These are phyloP conservation scores for Arachis monticola DNA, from an alignment of 331 rosid genomes.

Conservation along the genomic window DNA sequence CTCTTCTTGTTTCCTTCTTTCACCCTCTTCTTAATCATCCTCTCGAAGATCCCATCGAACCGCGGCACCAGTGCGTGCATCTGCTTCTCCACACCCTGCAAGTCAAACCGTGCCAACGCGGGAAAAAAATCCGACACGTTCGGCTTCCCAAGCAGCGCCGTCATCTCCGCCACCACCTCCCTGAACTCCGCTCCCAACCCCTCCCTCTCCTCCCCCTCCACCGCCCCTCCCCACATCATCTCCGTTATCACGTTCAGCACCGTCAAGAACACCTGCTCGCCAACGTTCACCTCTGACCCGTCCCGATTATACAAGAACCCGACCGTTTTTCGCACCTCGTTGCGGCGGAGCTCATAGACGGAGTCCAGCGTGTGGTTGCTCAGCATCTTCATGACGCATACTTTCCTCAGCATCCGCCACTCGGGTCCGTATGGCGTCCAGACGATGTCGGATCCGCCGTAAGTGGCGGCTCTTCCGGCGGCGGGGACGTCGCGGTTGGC, in stretches of 20 bases:
- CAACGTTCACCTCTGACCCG: constrained; percentile 62
- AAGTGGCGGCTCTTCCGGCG: constrained; percentile 38
- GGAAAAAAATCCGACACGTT: constrained; percentile 81
- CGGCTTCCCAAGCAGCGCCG: constrained; percentile 61
- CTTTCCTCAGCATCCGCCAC: constrained; percentile 86
- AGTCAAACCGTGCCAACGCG: constrained; percentile 71
- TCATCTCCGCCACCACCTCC: constrained; percentile 53
- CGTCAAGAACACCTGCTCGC: constrained; percentile 70
- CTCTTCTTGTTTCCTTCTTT: not conserved
- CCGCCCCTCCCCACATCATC: constrained; percentile 84
- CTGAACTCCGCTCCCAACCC: constrained; percentile 64
- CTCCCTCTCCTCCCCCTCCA: constrained; percentile 61
- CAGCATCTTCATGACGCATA: constrained; percentile 72
- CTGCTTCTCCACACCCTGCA: constrained; percentile 67
- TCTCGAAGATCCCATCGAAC: constrained; percentile 68
- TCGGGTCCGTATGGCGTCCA: constrained; percentile 79
- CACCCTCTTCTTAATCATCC: constrained; percentile 49
- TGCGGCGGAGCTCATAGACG: constrained; percentile 60
- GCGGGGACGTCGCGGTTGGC: constrained; percentile 84
- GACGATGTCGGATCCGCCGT: constrained; percentile 66
- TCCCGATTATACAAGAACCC: constrained; percentile 32
- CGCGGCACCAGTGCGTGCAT: constrained; percentile 41
- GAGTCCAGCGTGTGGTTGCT: constrained; percentile 67
- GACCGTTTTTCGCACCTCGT: constrained; percentile 55
- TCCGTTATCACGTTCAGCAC: constrained; percentile 64